These are phyloP conservation scores for Penicillium arizonense DNA, from an alignment of 495 filamentous ascomycete genomes.

Conservation along the genomic window DNA sequence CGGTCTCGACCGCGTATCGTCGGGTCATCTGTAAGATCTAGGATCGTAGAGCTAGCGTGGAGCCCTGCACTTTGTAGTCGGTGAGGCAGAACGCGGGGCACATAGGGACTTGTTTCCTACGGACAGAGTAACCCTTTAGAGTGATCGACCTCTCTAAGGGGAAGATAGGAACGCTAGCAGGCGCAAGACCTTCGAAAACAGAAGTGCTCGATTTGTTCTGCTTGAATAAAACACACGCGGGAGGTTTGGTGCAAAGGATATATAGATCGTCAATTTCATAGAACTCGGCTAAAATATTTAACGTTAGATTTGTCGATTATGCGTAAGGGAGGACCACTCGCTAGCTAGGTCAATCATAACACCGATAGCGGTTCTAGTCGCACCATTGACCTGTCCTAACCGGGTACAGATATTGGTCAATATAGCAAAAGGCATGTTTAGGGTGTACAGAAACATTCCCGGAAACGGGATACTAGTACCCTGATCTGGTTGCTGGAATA, in stretches of 20 bases:
- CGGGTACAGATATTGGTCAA: background rate
- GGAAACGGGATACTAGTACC: slow-evolving; percentile 7
- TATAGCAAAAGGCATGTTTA: slow-evolving; percentile 8
- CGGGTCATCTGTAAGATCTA: slow-evolving; percentile 4
- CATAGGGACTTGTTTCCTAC: background rate
- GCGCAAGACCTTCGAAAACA: slow-evolving; percentile 3
- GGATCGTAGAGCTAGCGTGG: slow-evolving; percentile 1
- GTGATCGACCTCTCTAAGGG: slow-evolving; percentile 3
- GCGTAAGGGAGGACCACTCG: background rate
- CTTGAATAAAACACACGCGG: slow-evolving; percentile 14
- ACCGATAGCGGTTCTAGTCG: slow-evolving; percentile 4
- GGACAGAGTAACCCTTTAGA: background rate
- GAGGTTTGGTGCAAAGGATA: slow-evolving; percentile 15
- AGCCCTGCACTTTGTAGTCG: slow-evolving; percentile 3
- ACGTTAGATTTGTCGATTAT: background rate
- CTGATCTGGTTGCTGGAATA: too few species aligned
- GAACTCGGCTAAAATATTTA: slow-evolving; percentile 14
- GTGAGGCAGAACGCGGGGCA: slow-evolving; percentile 5
- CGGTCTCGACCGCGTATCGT: slow-evolving; percentile 5
- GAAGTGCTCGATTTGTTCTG: background rate
- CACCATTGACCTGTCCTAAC: slow-evolving; percentile 12
- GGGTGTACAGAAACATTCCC: slow-evolving; percentile 13
- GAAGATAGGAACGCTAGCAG: background rate
- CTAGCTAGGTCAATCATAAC: slow-evolving; percentile 14
- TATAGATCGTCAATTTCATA: slow-evolving; percentile 13